phyloP scores from a whole-genome alignment of 2,329 filamentous ascomycete genomes.

The Microcera coccophila region DNA sequence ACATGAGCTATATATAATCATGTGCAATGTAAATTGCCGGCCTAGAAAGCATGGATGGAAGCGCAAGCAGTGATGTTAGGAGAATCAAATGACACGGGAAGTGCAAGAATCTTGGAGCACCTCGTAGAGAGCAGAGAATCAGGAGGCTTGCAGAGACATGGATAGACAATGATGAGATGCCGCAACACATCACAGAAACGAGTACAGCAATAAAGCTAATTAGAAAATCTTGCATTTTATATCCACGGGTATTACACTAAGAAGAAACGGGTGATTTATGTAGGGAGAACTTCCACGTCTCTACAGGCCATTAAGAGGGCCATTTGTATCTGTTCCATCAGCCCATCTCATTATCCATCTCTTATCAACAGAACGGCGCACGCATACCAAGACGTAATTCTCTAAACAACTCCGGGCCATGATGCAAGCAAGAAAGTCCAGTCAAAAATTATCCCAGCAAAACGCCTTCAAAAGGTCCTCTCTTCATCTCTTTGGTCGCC shows the following conservation, averaged over 20 bases:
- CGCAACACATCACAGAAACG: too few species aligned
- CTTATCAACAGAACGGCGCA: not conserved
- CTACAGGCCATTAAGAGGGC: slow-evolving; percentile 1
- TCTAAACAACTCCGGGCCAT: slow-evolving; percentile 18
- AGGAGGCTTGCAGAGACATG: too few species aligned
- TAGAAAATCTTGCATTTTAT: not conserved
- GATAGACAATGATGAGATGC: too few species aligned
- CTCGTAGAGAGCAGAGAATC: too few species aligned
- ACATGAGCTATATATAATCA: too few species aligned
- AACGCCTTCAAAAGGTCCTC: not conserved
- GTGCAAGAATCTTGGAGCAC: too few species aligned
- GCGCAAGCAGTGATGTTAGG: too few species aligned
- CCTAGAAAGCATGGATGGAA: too few species aligned
- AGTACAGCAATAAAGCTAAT: too few species aligned
- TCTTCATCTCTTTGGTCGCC: not conserved
- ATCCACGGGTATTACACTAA: not conserved
- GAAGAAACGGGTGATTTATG: not conserved
- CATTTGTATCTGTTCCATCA: not conserved
- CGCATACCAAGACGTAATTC: slow-evolving; percentile 1
- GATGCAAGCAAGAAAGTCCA: slow-evolving; percentile 9
- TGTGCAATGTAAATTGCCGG: too few species aligned
- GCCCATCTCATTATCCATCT: not conserved
- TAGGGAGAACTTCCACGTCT: slow-evolving; percentile 1
- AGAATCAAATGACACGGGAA: too few species aligned
- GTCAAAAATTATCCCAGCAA: slow-evolving; percentile 8